Percentiles rank a stretch among this genome's conserved stretches.
Conservation (phyloP, 495 filamentous ascomycete species). For the Parachaetomium inaequale region DNA sequence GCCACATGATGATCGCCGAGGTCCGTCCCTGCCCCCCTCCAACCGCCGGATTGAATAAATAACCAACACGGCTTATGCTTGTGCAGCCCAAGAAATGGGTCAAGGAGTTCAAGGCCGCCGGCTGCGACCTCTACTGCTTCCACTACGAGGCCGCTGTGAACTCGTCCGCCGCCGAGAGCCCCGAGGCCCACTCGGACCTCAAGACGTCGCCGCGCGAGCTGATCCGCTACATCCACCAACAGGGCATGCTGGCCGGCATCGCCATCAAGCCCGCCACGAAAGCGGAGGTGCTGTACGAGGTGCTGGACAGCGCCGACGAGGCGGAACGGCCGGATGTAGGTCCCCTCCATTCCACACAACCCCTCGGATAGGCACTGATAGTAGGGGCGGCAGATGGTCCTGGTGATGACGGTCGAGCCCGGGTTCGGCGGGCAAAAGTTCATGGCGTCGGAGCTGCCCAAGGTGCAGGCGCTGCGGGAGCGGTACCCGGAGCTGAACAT, state of each 20-base stretch:
- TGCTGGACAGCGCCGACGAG: constrained; percentile 66
- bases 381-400: constrained; percentile 69
- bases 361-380: background rate
- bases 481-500: constrained; percentile 91
- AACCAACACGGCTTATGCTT: background rate
- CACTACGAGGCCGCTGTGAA: constrained; percentile 93
- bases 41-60: background rate
- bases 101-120: constrained; percentile 84
- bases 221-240: constrained; percentile 83
- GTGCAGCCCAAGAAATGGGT: constrained; percentile 94
- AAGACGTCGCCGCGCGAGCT: constrained; percentile 78
- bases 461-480: constrained; percentile 77
- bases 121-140: constrained; percentile 98
- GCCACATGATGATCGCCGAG: constrained; percentile 99
- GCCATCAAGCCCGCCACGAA: constrained; percentile 91
- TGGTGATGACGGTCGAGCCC: constrained; percentile 97
- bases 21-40: constrained; percentile 42
- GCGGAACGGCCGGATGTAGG: constrained; percentile 87
- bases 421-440: constrained; percentile 98
- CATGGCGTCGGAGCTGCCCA: constrained; percentile 92
- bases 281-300: constrained; percentile 86
- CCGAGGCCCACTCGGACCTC: constrained; percentile 59
- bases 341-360: background rate
- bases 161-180: constrained; percentile 77
- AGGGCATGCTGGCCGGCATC: constrained; percentile 86